These are phyloP conservation scores for Aspergillus oerlinghausenensis DNA, from an alignment of 2,329 filamentous ascomycete genomes.

Conservation along the genomic window DNA sequence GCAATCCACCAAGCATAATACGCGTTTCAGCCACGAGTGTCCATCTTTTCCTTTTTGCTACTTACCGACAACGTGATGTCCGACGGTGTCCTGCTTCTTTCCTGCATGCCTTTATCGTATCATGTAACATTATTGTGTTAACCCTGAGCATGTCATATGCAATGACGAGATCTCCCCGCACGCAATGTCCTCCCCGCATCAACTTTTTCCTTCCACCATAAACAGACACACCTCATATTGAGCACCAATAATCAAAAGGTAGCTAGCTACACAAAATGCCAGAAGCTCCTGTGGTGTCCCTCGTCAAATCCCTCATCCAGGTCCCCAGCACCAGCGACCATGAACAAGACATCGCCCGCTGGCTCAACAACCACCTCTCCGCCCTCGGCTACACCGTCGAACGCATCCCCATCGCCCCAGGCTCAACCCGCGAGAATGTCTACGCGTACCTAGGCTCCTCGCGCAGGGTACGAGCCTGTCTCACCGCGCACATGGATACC, in stretches of 20 bases:
- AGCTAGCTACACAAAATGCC: background rate
- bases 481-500: slow-evolving; percentile 41
- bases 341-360: slow-evolving; percentile 33
- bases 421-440: slow-evolving; percentile 34
- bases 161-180: background rate
- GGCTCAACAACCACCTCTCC: slow-evolving; percentile 29
- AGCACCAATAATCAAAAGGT: background rate
- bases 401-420: slow-evolving; percentile 30
- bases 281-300: slow-evolving; percentile 16
- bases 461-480: slow-evolving; percentile 26
- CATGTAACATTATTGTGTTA: no score
- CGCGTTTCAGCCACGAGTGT: background rate
- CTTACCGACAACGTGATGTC: background rate
- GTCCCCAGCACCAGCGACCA: slow-evolving; percentile 36
- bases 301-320: slow-evolving; percentile 33
- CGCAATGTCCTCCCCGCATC: background rate
- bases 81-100: background rate
- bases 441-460: slow-evolving; percentile 35
- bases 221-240: background rate
- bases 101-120: no score
- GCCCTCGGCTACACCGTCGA: slow-evolving; percentile 34
- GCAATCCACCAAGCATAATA: background rate
- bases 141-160: background rate
- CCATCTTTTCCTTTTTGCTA: background rate
- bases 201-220: no score